Evolutionary conservation across 2,329 filamentous ascomycete species (phyloP).

Genomic region (Fusarium falciforme): DNA sequence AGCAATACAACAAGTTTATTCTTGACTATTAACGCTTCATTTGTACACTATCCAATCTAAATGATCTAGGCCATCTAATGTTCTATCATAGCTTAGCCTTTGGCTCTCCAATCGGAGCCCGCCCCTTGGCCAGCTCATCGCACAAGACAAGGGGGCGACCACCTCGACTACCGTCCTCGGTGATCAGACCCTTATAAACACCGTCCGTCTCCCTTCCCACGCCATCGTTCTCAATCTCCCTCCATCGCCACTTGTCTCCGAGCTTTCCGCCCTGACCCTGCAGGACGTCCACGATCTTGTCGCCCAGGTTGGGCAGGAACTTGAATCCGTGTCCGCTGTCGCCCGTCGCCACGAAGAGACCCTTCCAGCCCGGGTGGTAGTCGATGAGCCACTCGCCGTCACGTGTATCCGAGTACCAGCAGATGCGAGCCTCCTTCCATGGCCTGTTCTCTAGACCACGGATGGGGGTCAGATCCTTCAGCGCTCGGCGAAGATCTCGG

Average conservation of each 20-base stretch:
- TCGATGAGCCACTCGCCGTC: constrained; percentile 78
- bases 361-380: constrained; percentile 71
- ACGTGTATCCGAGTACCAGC: constrained; percentile 82
- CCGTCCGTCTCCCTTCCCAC: constrained; percentile 50
- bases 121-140: constrained; percentile 54
- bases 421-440: constrained; percentile 72
- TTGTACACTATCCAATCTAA: constrained; percentile 5
- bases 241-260: constrained; percentile 71
- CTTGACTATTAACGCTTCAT: constrained; percentile 25
- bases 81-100: constrained; percentile 42
- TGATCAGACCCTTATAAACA: constrained; percentile 55
- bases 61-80: constrained; percentile 21
- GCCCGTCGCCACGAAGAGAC: constrained; percentile 71
- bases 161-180: constrained; percentile 65
- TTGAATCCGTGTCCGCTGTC: constrained; percentile 77
- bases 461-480: constrained; percentile 70
- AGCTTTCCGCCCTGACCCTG: constrained; percentile 62
- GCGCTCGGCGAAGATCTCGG: constrained; percentile 68
- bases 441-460: constrained; percentile 66
- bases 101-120: constrained; percentile 24
- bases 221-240: constrained; percentile 59
- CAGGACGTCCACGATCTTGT: constrained; percentile 69
- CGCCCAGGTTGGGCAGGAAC: constrained; percentile 74
- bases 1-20: constrained; percentile 3
- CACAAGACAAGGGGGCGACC: constrained; percentile 58